These are phyloP conservation scores for Ensete ventricosum DNA, from an alignment of 176 grass and related monocot species.

Conservation along the genomic window DNA sequence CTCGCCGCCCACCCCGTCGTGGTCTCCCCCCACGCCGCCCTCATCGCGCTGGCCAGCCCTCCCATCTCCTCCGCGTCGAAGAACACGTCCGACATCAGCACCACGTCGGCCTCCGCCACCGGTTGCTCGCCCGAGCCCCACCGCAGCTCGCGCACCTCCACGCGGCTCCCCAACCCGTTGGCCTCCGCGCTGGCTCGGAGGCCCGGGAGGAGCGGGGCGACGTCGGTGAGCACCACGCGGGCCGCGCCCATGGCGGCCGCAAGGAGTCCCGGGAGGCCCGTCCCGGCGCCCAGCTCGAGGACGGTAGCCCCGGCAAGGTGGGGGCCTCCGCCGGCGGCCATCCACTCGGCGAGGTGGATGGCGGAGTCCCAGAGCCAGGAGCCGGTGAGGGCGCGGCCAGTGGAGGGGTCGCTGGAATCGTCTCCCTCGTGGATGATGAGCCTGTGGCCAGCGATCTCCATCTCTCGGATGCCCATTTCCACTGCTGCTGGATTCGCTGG, in stretches of 20 bases:
- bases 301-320: constrained; percentile 34
- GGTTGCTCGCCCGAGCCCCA: constrained; percentile 18
- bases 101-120: constrained; percentile 23
- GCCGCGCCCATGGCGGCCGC: constrained; percentile 36
- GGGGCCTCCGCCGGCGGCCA: constrained; percentile 2
- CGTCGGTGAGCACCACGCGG: constrained; percentile 50
- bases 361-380: constrained; percentile 73
- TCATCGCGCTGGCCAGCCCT: constrained; percentile 36
- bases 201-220: constrained; percentile 24
- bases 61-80: constrained; percentile 48
- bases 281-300: constrained; percentile 60
- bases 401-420: constrained; percentile 36
- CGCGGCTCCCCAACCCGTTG: constrained; percentile 33
- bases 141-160: constrained; percentile 42
- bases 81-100: constrained; percentile 68
- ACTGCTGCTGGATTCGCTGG: no score
- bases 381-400: constrained; percentile 47
- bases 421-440: constrained; percentile 43
- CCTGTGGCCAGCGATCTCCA: neutral
- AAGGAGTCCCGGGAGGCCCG: constrained; percentile 48
- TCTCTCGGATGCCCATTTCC: neutral
- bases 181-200: constrained; percentile 44
- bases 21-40: constrained; percentile 19
- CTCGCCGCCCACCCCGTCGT: constrained; percentile 40
- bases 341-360: constrained; percentile 35